Evolutionary conservation across 345 rosid genomes (phyloP), one percentile per base, ranked within the genome.

Genomic region (Citrus trifoliata): DNA sequence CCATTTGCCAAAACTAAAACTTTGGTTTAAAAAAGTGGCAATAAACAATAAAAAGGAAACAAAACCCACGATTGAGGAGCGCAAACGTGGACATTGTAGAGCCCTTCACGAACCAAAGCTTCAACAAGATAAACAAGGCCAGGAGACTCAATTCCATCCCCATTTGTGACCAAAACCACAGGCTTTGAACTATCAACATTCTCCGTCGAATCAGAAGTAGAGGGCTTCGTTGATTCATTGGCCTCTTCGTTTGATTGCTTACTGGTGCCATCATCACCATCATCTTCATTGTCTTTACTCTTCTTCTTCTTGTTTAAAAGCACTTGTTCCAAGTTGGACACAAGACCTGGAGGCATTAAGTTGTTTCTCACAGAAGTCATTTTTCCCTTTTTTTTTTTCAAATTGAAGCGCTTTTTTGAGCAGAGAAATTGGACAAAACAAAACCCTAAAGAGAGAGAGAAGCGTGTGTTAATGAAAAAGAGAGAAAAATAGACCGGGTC

Each of bases 101-200:
- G 93, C 56, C 94, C 93, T 62, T 86, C 83, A 63, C 81, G 80
- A 73, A 90, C 97, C 89, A 96, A 86, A 85, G 95, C 99, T 68
- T 94, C 91, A 35, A 94, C 99, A 53, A 96, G 98, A 86, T 60
- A 86, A 25, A 91, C 84, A 83, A 96, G 93, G 8, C 99, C 99
- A 60, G 93, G 91, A 10, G 98, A 96, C 37, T 93, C 98, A 87
- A 93, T 92, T 80, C 99, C 99, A 81, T 96, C 95, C 0, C 88
- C 90, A 77, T 94, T 94, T 25, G 97, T 94, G 51, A 96, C 89
- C 87, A 96, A 85, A 85, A 94, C 83, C 63, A 94, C 75, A 28
- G 98, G 98, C 88, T 87, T 96, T 2, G 94, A 85, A 74, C 83
- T 84, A 70, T 86, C 93, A 61, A 73, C 83, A 62, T 75, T 82